phyloP scores from a whole-genome alignment of 306 rosid genomes.

The Dicorynia guianensis region DNA sequence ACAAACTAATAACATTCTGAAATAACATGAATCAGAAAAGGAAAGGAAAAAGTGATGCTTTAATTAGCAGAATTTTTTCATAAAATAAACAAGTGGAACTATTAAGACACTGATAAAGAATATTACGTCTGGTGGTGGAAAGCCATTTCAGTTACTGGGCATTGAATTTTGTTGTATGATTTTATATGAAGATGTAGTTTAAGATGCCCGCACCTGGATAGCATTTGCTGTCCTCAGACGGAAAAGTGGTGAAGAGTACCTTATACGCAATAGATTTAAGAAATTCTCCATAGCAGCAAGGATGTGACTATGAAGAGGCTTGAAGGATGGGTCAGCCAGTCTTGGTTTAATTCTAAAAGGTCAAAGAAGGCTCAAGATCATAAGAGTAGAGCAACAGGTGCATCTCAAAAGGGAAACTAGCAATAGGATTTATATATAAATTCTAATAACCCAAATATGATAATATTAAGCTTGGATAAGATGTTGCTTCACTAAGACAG shows the following conservation, averaged over 20 bases:
- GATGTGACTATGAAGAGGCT: conserved; percentile 70
- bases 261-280: conserved; percentile 67
- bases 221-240: conserved; percentile 80
- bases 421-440: conserved; percentile 28
- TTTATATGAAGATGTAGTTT: conserved; percentile 24
- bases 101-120: background rate
- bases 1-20: background rate
- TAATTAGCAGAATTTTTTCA: background rate
- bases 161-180: conserved; percentile 5
- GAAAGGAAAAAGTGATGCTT: conserved; percentile 24
- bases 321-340: conserved; percentile 86
- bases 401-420: conserved; percentile 28
- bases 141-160: conserved; percentile 9
- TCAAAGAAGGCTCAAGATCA: conserved; percentile 34
- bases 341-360: conserved; percentile 81
- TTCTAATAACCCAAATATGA: conserved; percentile 8
- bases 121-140: background rate
- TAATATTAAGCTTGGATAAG: background rate
- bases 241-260: conserved; percentile 97
- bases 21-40: conserved; percentile 10
- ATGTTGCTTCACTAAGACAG: background rate
- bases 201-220: conserved; percentile 73
- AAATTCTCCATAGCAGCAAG: conserved; percentile 71
- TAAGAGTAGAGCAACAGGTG: conserved; percentile 17
- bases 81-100: background rate